Evolutionary conservation across 192 early-diverging fungal genomes (phyloP).

Genomic region (Podochytrium sp.): DNA sequence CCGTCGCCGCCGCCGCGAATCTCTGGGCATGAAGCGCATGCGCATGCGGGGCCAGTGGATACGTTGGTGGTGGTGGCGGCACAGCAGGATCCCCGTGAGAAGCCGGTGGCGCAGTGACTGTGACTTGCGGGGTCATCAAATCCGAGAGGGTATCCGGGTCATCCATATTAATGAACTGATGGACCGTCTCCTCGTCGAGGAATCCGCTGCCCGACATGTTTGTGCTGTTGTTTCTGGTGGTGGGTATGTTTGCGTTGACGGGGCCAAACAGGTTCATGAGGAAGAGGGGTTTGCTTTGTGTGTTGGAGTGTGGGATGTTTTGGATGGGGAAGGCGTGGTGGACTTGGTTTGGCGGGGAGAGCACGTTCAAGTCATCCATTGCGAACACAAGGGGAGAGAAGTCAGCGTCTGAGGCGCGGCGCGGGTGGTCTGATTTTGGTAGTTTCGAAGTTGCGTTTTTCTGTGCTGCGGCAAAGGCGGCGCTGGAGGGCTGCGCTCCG

Average conservation of each 20-base stretch:
- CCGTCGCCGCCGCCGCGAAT: background rate
- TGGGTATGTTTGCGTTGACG: background rate
- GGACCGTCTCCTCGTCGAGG: no score
- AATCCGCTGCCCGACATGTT: background rate
- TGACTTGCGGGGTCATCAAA: no score
- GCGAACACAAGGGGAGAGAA: slow-evolving; percentile 30
- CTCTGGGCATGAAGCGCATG: background rate
- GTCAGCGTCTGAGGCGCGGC: slow-evolving; percentile 6
- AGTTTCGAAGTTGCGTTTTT: no score
- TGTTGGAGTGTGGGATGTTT: background rate
- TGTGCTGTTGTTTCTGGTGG: background rate
- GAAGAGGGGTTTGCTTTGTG: no score
- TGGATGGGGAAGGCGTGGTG: background rate
- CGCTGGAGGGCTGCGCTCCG: background rate
- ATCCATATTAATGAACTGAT: no score
- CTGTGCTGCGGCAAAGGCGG: background rate
- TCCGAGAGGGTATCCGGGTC: no score
- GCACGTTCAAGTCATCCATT: slow-evolving; percentile 18
- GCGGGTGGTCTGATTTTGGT: background rate
- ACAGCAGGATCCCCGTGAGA: background rate
- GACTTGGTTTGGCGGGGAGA: background rate
- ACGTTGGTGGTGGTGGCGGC: background rate
- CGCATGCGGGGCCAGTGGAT: no score
- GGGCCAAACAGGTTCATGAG: background rate
- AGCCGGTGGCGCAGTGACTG: background rate